Conservation (phyloP, 2,329 filamentous ascomycete genomes). For the Penicillium verrucosum region DNA sequence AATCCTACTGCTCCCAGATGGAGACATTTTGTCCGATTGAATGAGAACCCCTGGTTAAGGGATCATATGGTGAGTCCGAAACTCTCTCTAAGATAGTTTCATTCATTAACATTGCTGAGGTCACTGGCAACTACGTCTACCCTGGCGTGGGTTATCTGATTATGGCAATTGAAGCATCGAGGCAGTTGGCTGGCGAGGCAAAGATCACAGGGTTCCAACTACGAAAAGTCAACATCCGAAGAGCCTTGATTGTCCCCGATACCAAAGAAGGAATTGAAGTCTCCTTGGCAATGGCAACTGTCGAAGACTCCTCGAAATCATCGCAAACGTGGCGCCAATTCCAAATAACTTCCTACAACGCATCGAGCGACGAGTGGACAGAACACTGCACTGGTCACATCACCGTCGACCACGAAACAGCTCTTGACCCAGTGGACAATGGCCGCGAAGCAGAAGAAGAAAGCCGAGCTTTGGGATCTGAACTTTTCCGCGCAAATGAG, state of each 20-base stretch:
- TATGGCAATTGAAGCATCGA: conserved; percentile 31
- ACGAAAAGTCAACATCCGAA: conserved; percentile 26
- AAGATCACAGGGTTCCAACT: conserved; percentile 18
- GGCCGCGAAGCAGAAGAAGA: conserved; percentile 17
- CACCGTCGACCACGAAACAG: conserved; percentile 16
- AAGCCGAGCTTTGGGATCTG: conserved; percentile 9
- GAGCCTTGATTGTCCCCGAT: conserved; percentile 31
- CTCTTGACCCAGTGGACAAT: conserved; percentile 4
- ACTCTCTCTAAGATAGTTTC: too few species aligned
- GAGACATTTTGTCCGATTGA: conserved; percentile 29
- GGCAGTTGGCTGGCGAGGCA: conserved; percentile 20
- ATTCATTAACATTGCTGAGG: conserved; percentile 10
- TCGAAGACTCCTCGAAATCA: conserved; percentile 20
- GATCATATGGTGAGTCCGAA: conserved; percentile 26
- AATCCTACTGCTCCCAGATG: conserved; percentile 26
- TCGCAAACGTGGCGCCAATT: conserved; percentile 30
- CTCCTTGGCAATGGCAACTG: conserved; percentile 23
- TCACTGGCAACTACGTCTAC: conserved; percentile 23
- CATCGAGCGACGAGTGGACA: conserved; percentile 30
- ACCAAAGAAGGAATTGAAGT: conserved; percentile 32
- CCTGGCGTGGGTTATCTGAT: conserved; percentile 30
- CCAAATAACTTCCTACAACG: conserved; percentile 31
- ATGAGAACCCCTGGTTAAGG: conserved; percentile 32
- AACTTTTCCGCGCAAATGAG: conserved; percentile 11
- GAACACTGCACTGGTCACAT: conserved; percentile 37